These are phyloP conservation scores for Cercophora scortea DNA, from an alignment of 495 filamentous ascomycete genomes.

Conservation along the genomic window DNA sequence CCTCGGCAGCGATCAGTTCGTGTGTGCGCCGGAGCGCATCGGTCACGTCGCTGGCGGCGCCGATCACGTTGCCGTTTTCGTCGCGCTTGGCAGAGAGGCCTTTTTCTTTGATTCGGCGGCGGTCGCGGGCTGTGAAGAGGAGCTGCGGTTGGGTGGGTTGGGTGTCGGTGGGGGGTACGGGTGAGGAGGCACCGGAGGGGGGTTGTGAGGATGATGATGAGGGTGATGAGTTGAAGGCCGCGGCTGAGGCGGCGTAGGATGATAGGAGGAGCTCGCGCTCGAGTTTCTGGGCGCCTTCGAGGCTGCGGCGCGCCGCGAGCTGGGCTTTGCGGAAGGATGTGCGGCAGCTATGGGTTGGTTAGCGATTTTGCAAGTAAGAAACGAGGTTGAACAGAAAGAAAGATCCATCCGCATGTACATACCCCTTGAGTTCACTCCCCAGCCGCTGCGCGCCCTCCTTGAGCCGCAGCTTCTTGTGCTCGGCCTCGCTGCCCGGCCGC, in stretches of 20 bases:
- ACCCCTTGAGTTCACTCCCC: constrained; percentile 62
- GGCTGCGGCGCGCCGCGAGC: constrained; percentile 68
- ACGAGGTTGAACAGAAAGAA: not conserved
- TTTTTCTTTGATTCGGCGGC: constrained; percentile 6
- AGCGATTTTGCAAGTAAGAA: too few relatives aligned
- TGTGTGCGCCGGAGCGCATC: constrained; percentile 77
- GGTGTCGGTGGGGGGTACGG: not conserved
- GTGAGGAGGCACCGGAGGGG: not conserved
- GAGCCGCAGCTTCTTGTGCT: constrained; percentile 50
- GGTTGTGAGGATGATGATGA: not conserved
- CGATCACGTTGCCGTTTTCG: constrained; percentile 59
- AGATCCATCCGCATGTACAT: constrained; percentile 22
- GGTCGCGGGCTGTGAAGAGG: constrained; percentile 15
- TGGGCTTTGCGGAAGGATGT: constrained; percentile 77
- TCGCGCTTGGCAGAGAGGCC: constrained; percentile 1
- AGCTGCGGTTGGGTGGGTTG: not conserved
- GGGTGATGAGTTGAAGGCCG: constrained; percentile 13
- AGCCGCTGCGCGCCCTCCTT: constrained; percentile 56
- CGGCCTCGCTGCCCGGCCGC: constrained; percentile 34
- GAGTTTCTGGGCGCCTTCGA: constrained; percentile 61
- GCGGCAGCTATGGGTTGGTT: constrained; percentile 46
- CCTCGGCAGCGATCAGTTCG: constrained; percentile 70
- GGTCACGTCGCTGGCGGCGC: constrained; percentile 77
- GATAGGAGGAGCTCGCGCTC: constrained; percentile 74
- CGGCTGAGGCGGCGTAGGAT: constrained; percentile 38